These are phyloP conservation scores for Corniculantispora saksenae DNA, from an alignment of 2,329 filamentous ascomycete species.

Conservation along the genomic window DNA sequence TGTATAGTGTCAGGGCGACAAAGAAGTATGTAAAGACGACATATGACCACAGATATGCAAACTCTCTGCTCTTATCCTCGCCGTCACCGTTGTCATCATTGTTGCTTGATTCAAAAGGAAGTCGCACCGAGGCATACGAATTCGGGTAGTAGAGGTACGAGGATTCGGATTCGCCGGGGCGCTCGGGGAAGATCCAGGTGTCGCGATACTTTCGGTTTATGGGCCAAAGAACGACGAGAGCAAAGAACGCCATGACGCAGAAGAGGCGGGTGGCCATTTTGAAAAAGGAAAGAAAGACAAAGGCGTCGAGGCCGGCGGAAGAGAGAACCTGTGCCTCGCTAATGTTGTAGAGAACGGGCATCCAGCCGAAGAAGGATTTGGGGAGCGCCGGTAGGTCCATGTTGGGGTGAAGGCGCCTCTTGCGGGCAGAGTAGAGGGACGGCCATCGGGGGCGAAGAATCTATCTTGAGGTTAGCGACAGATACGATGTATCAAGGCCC, in stretches of 20 bases:
- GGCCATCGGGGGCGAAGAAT: slow-evolving; percentile 89
- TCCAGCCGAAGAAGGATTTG: slow-evolving; percentile 89
- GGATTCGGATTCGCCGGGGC: neutral
- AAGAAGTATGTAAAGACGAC: slow-evolving; percentile 95
- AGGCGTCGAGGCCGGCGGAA: slow-evolving; percentile 91
- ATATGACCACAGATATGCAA: slow-evolving; percentile 82
- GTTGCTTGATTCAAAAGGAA: slow-evolving; percentile 17
- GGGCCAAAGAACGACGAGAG: slow-evolving; percentile 77
- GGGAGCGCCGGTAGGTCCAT: slow-evolving; percentile 74
- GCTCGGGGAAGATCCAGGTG: slow-evolving; percentile 15
- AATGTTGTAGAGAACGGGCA: slow-evolving; percentile 79
- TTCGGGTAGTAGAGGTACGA: slow-evolving; percentile 10
- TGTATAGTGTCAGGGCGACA: slow-evolving; percentile 76
- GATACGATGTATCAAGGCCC: no score
- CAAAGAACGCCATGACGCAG: slow-evolving; percentile 76
- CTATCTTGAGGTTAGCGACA: slow-evolving; percentile 43
- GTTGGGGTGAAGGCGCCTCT: slow-evolving; percentile 65
- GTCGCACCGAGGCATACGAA: slow-evolving; percentile 20
- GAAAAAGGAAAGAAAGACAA: slow-evolving; percentile 94
- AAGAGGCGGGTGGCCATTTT: slow-evolving; percentile 91
- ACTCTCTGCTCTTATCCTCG: slow-evolving; percentile 36
- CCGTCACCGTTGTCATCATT: slow-evolving; percentile 20
- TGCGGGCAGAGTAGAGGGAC: slow-evolving; percentile 84
- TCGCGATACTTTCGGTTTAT: slow-evolving; percentile 70
- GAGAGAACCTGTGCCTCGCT: slow-evolving; percentile 87